A percentile compares a stretch with the other conserved stretches of the same genome.
phyloP scores from a whole-genome alignment of 2,329 filamentous ascomycete species.

The Eutypella sp. region DNA sequence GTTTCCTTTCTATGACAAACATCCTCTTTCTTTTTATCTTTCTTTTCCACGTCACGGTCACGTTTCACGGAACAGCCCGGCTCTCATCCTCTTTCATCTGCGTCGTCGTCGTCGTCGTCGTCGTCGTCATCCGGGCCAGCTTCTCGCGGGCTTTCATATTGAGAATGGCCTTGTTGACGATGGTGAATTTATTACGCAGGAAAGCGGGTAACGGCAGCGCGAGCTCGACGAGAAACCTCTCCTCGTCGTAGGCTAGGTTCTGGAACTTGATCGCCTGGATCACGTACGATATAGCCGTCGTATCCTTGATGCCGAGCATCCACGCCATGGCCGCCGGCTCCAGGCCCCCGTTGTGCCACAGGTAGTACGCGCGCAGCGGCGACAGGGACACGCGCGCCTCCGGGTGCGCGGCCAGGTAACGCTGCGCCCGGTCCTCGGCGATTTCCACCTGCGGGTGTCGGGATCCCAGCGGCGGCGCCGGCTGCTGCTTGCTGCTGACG shows the following conservation, averaged over 20 bases:
- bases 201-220: constrained; percentile 31
- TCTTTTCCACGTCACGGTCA: too few species aligned
- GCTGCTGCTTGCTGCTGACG: constrained; percentile 39
- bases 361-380: constrained; percentile 53
- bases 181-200: too few species aligned
- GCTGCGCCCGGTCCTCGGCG: constrained; percentile 34
- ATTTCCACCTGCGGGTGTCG: constrained; percentile 39
- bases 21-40: too few species aligned
- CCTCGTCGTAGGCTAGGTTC: constrained; percentile 43
- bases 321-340: constrained; percentile 44
- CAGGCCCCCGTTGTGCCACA: constrained; percentile 58
- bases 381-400: constrained; percentile 13
- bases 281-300: constrained; percentile 56
- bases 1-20: too few species aligned
- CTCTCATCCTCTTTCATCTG: too few species aligned
- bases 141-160: too few species aligned
- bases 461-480: constrained; percentile 17
- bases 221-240: constrained; percentile 41
- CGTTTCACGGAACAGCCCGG: too few species aligned
- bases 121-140: too few species aligned
- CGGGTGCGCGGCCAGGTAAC: constrained; percentile 31
- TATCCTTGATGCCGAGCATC: constrained; percentile 50
- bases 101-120: too few species aligned
- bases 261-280: constrained; percentile 49
- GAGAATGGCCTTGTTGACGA: too few species aligned